Conservation (phyloP, 2,329 filamentous ascomycete genomes). For the Epichloe amarillans region DNA sequence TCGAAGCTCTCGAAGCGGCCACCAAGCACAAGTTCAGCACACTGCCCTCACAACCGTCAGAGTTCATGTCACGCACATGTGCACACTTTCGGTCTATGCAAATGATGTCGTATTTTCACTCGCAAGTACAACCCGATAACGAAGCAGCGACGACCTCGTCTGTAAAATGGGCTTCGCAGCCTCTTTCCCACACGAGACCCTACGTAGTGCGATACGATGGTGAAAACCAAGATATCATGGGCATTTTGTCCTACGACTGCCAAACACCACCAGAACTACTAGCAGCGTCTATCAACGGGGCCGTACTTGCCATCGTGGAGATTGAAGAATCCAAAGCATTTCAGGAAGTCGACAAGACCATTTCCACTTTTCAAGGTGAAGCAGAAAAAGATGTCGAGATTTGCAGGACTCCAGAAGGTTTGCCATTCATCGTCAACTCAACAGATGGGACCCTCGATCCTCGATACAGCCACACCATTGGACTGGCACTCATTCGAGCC, state of each 20-base stretch:
- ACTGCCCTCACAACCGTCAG: constrained; percentile 47
- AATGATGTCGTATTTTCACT: constrained; percentile 68
- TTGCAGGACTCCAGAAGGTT: constrained; percentile 28
- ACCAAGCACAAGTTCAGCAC: constrained; percentile 31
- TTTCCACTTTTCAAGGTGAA: not conserved
- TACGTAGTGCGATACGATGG: constrained; percentile 49
- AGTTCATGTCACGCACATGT: constrained; percentile 43
- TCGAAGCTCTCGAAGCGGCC: constrained; percentile 36
- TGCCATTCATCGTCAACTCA: constrained; percentile 49
- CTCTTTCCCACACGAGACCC: constrained; percentile 44
- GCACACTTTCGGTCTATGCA: constrained; percentile 61
- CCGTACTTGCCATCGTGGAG: constrained; percentile 52
- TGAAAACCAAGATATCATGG: constrained; percentile 39
- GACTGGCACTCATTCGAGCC: constrained; percentile 55
- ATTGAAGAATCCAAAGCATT: constrained; percentile 43
- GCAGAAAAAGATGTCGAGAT: constrained; percentile 3
- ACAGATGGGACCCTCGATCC: constrained; percentile 46
- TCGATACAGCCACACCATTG: constrained; percentile 42
- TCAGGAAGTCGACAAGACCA: constrained; percentile 14
- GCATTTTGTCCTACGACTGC: constrained; percentile 55
- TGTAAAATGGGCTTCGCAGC: constrained; percentile 35
- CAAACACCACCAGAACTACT: constrained; percentile 45
- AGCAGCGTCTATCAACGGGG: constrained; percentile 54
- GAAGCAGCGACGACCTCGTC: not conserved
- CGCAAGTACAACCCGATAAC: not conserved